A percentile compares a stretch with the other conserved stretches of the same genome.
Evolutionary conservation across 164 flowering plant genomes (phyloP).

Genomic region (Litsea cubeba): DNA sequence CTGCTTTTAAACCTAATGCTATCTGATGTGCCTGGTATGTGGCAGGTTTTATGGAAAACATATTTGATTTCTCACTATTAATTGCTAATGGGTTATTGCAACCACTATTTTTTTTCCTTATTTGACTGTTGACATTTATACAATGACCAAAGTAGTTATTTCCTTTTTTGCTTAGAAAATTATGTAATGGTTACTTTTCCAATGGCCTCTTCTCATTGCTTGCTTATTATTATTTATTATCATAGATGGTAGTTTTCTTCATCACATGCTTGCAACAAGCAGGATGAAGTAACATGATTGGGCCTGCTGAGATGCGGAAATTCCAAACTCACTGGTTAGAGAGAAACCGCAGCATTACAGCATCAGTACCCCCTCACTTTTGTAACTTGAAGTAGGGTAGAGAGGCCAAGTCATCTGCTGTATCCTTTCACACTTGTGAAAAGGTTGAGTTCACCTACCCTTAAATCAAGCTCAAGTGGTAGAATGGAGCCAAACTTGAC

Average conservation of each 20-base stretch:
- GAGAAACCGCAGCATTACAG: no score
- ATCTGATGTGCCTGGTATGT: slow-evolving; percentile 83
- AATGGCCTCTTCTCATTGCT: no score
- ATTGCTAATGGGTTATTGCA: not conserved
- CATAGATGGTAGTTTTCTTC: not conserved
- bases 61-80: not conserved
- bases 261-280: not conserved
- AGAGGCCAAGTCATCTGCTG: no score
- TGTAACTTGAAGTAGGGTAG: no score
- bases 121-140: not conserved
- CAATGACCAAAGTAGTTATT: not conserved
- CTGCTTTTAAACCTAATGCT: slow-evolving; percentile 91
- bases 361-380: no score
- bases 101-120: not conserved
- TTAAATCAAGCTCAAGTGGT: no score
- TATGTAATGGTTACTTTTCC: not conserved
- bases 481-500: no score
- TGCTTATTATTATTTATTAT: not conserved
- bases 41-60: not conserved
- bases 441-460: no score
- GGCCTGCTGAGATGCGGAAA: not conserved
- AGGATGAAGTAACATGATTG: no score
- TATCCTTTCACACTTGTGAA: no score
- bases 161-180: not conserved
- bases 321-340: not conserved